Evolutionary conservation across 148 eudicot genomes (phyloP).

Genomic region (Polygonum maritimum): DNA sequence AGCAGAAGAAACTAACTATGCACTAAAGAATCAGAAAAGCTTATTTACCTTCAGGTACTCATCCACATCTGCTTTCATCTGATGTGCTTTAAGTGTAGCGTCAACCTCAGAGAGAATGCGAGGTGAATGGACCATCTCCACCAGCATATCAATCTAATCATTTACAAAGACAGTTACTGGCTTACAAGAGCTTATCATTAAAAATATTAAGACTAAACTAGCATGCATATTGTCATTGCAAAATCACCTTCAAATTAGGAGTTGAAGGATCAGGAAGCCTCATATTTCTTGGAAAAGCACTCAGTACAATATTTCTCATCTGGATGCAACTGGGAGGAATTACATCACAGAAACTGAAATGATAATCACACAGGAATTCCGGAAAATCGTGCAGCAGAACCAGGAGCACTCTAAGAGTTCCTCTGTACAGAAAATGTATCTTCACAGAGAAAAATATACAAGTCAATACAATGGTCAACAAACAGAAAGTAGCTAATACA

Average conservation of each 20-base stretch:
- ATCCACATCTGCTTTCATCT: constrained; percentile 76
- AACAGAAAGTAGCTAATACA: not conserved
- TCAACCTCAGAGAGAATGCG: constrained; percentile 90
- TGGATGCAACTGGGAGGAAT: constrained; percentile 97
- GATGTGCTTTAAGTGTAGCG: constrained; percentile 70
- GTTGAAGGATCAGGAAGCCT: constrained; percentile 97
- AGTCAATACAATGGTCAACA: not conserved
- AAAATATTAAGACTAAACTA: not conserved
- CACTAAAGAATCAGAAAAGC: not conserved
- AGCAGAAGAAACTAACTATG: not conserved
- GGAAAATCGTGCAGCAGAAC: constrained; percentile 97
- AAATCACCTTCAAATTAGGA: constrained; percentile 76
- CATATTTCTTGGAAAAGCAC: constrained; percentile 98
- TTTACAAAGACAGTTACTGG: constrained; percentile 7
- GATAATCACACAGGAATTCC: constrained; percentile 88
- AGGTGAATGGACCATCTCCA: constrained; percentile 76
- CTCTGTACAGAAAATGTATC: constrained; percentile 88
- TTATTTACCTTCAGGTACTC: constrained; percentile 69
- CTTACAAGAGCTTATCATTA: not conserved
- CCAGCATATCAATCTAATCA: constrained; percentile 73
- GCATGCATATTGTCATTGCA: not conserved
- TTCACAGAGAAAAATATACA: constrained; percentile 16
- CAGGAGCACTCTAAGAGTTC: constrained; percentile 79
- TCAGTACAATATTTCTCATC: constrained; percentile 93
- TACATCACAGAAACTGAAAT: constrained; percentile 96